Evolutionary conservation across 371 early-diverging fungal species (phyloP), one percentile per base, ranked within the genome.

Genomic region (Gilbertella persicaria): DNA sequence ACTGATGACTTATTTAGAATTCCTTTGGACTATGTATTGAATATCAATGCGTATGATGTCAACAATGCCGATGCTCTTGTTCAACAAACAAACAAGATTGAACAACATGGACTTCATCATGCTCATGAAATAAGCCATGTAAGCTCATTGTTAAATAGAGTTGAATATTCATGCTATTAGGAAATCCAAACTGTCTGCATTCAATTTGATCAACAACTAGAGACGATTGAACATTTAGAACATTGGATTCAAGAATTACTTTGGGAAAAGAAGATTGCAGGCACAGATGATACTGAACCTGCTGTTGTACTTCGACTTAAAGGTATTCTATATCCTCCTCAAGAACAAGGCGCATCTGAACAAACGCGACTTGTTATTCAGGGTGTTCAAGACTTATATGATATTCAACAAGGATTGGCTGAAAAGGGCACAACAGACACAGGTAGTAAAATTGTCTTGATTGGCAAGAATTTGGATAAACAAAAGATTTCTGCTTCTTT

Each of bases 311-410:
- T 96, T 44, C 83, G 97, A 13, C 70, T 94, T 40, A 97, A 97
- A 58, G 96, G 93, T 4, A 79, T 94, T 17, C 28, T 96, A 1
- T 73, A 62, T 14, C 75, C 83, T 17, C 77, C 79, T n/a, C 5
- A 69, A 69, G 38, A 59, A 64, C 39, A 54, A 50, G 6, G 36
- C 10, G 40, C 39, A 1, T 75, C 63, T 24, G 51, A 49, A 29
- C 60, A 49, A 8, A 69, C 66, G 16, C 78, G 85, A 16, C 61
- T 79, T 30, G 80, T 91, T 2, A 85, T 95, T 23, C 96, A 97
- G 65, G 95, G 91, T 26, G 97, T 97, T 7, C 90, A 93, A 55
- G 96, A 96, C 51, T 65, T 95, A 40, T 97, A 94, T 62, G 96
- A 97, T 64, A 82, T 89, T 35, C 90, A 92, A 53, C 75, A 77